Percentiles rank a stretch among this genome's conserved stretches.
These are phyloP conservation scores for Fusarium musae DNA, from an alignment of 2,329 filamentous ascomycete genomes.

Conservation along the genomic window DNA sequence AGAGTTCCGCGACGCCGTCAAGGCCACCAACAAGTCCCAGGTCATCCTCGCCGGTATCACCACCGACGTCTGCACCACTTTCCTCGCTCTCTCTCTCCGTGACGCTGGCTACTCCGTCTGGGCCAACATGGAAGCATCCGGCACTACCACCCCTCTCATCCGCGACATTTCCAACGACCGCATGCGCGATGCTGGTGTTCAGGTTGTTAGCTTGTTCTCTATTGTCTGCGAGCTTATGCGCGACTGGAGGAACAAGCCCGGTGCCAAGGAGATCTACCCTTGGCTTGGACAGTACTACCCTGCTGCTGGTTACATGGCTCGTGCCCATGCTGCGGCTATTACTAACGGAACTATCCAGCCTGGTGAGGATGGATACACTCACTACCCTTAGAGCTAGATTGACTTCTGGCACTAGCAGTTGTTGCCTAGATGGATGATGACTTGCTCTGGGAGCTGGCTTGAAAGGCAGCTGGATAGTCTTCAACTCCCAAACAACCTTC, in stretches of 20 bases:
- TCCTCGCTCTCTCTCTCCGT: slow-evolving; percentile 77
- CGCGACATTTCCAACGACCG: slow-evolving; percentile 73
- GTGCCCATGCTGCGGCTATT: slow-evolving; percentile 69
- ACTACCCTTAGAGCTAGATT: not conserved
- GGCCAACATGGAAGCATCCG: slow-evolving; percentile 77
- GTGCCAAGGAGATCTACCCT: slow-evolving; percentile 67
- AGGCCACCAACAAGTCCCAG: slow-evolving; percentile 73
- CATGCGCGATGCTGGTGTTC: slow-evolving; percentile 74
- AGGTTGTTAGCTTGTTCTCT: slow-evolving; percentile 69
- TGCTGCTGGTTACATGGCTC: slow-evolving; percentile 71
- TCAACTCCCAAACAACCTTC: not conserved
- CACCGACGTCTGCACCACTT: slow-evolving; percentile 81
- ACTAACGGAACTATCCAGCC: slow-evolving; percentile 67
- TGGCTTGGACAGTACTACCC: slow-evolving; percentile 73
- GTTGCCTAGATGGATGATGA: too few relatives aligned
- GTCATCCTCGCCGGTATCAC: slow-evolving; percentile 78
- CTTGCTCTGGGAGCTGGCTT: not conserved
- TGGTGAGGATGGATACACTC: slow-evolving; percentile 57
- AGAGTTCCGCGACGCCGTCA: slow-evolving; percentile 73
- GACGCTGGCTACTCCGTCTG: slow-evolving; percentile 78
- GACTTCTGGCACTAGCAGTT: not conserved
- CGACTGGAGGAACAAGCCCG: slow-evolving; percentile 70
- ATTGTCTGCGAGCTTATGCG: slow-evolving; percentile 77
- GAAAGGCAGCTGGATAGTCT: not conserved
- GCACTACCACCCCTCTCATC: slow-evolving; percentile 70